Base-by-base conservation (phyloP, 768 basidiomycete genomes). In the Auriculariales sp. region DNA sequence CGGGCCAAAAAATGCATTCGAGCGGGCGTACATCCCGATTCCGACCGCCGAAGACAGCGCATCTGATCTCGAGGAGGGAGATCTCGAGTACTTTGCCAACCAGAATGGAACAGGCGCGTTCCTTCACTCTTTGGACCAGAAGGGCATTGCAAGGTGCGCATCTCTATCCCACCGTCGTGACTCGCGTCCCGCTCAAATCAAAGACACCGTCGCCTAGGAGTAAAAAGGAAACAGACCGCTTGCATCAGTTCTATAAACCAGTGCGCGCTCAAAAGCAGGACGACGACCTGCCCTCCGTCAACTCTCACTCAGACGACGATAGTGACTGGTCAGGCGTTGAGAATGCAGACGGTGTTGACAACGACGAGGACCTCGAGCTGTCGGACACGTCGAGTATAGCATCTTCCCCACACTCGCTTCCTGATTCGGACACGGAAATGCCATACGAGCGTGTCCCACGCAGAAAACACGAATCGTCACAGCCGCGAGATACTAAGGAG, bases 131-230 rank as follows among this genome's bases (percentile, higher is more conserved):
- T 65, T 95, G 49, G 90, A 97, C 63, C 71, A 74, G 53, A 78
- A 77, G 56, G 84, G 78, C n/a, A 84, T 97, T 51, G 71, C 85
- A 53, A 74, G 83, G 93, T 87, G 58, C 52, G 75, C 65, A n/a
- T n/a, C n/a, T n/a, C n/a, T n/a, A n/a, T n/a, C n/a, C 9, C 48
- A 33, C 3, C 6, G 32, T 35, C 14, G 19, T 14, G 14, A 14
- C 1, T 48, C 36, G 3, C 24, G 51, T 27, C 44, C 48, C 42
- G 30, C 28, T 52, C 28, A 34, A 49, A 48, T 32, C 46, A 56
- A n/a, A n/a, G n/a, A n/a, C n/a, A n/a, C 46, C 47, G 29, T 50
- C 53, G 10, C 32, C 48, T 19, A 93, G 87, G 78, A 91, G 86
- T 58, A 88, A 88, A 65, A 85, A 82, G 56, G 89, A 87, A 63